phyloP scores from a whole-genome alignment of 352 stramenopile species.

The Phytophthora quininea region DNA sequence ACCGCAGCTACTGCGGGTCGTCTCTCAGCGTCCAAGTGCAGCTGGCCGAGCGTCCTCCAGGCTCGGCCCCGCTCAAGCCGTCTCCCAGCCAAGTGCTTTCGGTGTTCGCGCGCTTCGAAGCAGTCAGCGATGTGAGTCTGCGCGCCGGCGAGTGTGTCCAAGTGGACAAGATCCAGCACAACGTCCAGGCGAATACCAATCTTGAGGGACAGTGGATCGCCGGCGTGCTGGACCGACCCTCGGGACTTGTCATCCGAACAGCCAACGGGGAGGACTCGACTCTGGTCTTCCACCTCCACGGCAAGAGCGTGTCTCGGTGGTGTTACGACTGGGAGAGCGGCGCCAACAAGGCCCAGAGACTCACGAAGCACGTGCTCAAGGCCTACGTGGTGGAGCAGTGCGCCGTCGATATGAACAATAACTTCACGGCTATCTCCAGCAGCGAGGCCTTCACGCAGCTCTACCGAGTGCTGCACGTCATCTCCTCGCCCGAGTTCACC shows the following conservation, averaged over 20 bases:
- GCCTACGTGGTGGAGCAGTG: constrained; percentile 58
- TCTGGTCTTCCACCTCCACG: constrained; percentile 63
- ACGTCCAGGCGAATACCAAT: constrained; percentile 59
- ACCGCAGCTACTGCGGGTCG: constrained; percentile 74
- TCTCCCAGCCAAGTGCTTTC: constrained; percentile 20
- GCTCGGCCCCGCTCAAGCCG: constrained; percentile 15
- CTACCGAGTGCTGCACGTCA: constrained; percentile 54
- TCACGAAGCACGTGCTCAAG: constrained; percentile 72
- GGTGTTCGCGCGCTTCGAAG: constrained; percentile 49
- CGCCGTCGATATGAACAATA: constrained; percentile 42
- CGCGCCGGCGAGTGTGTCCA: constrained; percentile 52
- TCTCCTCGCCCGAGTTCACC: constrained; percentile 20
- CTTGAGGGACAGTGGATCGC: constrained; percentile 66
- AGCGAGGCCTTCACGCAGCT: constrained; percentile 29
- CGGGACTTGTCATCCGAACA: constrained; percentile 28
- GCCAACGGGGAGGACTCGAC: constrained; percentile 25
- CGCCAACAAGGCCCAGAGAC: constrained; percentile 69
- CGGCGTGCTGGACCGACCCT: constrained; percentile 48
- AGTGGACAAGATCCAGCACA: constrained; percentile 38
- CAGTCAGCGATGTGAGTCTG: constrained; percentile 41
- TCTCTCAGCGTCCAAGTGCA: constrained; percentile 56
- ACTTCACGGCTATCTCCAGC: constrained; percentile 30
- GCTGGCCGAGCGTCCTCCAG: constrained; percentile 15
- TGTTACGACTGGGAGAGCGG: constrained; percentile 83
- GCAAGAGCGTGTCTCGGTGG: constrained; percentile 52